Evolutionary conservation across 495 filamentous ascomycete genomes (phyloP).

Genomic region (Talaromyces ruber): DNA sequence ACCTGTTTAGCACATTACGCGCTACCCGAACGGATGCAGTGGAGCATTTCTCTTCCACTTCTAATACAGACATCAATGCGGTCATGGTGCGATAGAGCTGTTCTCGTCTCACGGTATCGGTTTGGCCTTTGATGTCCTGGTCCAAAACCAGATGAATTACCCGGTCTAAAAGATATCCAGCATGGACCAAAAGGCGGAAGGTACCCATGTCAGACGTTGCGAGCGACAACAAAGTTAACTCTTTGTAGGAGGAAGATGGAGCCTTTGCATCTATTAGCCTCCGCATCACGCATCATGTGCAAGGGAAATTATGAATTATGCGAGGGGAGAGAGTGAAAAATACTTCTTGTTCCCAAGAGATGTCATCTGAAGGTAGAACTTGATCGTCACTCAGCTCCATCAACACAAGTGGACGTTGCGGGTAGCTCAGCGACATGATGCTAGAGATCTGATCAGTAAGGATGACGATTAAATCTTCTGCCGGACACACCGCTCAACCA

Average conservation of each 20-base stretch:
- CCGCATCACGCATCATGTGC: not conserved
- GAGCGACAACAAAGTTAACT: constrained; percentile 8
- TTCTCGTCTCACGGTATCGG: not conserved
- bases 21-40: constrained; percentile 7
- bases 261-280: not conserved
- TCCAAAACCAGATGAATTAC: constrained; percentile 8
- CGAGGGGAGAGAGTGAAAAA: not conserved
- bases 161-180: constrained; percentile 8
- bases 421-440: not conserved
- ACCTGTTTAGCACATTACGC: constrained; percentile 10
- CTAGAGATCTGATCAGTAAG: not conserved
- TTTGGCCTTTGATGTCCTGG: not conserved
- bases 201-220: constrained; percentile 10
- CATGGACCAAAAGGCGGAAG: constrained; percentile 11
- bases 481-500: constrained; percentile 9
- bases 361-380: not conserved
- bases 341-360: not conserved
- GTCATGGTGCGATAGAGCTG: constrained; percentile 10
- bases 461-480: not conserved
- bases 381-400: not conserved
- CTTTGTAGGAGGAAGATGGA: not conserved
- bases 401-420: not conserved
- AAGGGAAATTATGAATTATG: not conserved
- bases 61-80: constrained; percentile 6
- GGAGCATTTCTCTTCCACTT: constrained; percentile 8